Evolutionary conservation across 495 filamentous ascomycete genomes (phyloP), one percentile per base, ranked within the genome.

Genomic region (Mytilinidion resinicola): DNA sequence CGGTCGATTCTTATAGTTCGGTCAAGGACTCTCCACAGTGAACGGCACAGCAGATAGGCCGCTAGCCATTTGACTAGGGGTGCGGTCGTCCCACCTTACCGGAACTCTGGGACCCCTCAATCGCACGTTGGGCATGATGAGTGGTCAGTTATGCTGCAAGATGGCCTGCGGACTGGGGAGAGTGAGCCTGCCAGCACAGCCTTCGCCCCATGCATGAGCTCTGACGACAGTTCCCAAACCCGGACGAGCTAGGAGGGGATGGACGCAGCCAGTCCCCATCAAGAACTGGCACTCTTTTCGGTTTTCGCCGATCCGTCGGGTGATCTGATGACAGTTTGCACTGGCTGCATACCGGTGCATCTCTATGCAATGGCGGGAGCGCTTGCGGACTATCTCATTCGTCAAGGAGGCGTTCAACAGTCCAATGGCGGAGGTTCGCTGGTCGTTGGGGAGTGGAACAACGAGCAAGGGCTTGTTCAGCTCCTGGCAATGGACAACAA

Each of bases 351-450:
- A 56, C 42, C 14, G 20, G 15, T 56, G 14, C 25, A 25, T 20
- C 36, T 61, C 15, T 20, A 42, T 61, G 62, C 62, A 59, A 55
- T 59, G 36, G 58, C 43, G 58, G 51, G 21, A 59, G 21, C 37
- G 42, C 34, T 38, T 55, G 50, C 54, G 17, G 42, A 36, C 61
- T 8, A 39, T 49, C 51, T 61, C 33, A 61, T 61, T 65, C 39
- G 59, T 61, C 55, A 46, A 43, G 15, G 2, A 39, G 25, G 34
- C 39, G 52, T 35, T 30, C 21, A 35, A 11, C 39, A 52, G n/a
- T 35, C 30, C 37, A 41, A n/a, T 25, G 44, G 39, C 49, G 42
- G 44, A 38, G 17, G 36, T 33, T 37, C 4, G 9, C 25, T 53
- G 1, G 19, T 7, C 11, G 12, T 33, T 37, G 19, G 11, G 50